phyloP scores from a whole-genome alignment of 345 rosid genomes.

The Linum usitatissimum region DNA sequence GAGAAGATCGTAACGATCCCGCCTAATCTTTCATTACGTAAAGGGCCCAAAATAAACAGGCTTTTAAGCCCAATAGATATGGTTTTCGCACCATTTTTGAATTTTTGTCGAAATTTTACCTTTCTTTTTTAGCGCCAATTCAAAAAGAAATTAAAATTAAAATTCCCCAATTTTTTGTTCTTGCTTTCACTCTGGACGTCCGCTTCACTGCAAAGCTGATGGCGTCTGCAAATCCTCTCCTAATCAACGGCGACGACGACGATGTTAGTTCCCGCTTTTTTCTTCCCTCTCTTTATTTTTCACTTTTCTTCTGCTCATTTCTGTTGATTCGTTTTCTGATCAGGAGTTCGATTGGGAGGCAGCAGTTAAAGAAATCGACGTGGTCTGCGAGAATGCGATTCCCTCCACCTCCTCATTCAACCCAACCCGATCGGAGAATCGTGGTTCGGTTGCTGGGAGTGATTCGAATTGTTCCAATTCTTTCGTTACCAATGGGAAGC shows the following conservation, averaged over 20 bases:
- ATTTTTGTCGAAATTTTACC: not conserved
- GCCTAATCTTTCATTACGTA: too few species aligned
- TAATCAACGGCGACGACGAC: constrained; percentile 34
- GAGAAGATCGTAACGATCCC: too few species aligned
- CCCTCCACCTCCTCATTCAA: constrained; percentile 18
- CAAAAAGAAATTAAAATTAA: not conserved
- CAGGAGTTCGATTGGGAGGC: constrained; percentile 96
- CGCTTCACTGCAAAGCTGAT: constrained; percentile 5
- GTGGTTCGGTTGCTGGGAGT: not conserved
- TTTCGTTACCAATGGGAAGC: constrained; percentile 11
- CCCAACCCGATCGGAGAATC: not conserved
- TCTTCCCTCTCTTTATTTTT: not conserved
- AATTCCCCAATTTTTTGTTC: not conserved
- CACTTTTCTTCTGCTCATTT: not conserved
- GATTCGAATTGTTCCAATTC: not conserved
- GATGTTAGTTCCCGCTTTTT: constrained; percentile 23
- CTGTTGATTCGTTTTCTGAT: too few species aligned
- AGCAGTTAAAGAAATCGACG: constrained; percentile 73
- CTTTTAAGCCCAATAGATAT: too few species aligned
- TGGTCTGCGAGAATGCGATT: constrained; percentile 38
- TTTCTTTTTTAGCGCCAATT: not conserved
- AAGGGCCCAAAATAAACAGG: too few species aligned
- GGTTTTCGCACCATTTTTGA: too few species aligned
- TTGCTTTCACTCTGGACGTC: not conserved
- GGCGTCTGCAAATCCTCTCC: constrained; percentile 28